Conservation (phyloP, 768 basidiomycete genomes). For the Leucocoprinus sp. region DNA sequence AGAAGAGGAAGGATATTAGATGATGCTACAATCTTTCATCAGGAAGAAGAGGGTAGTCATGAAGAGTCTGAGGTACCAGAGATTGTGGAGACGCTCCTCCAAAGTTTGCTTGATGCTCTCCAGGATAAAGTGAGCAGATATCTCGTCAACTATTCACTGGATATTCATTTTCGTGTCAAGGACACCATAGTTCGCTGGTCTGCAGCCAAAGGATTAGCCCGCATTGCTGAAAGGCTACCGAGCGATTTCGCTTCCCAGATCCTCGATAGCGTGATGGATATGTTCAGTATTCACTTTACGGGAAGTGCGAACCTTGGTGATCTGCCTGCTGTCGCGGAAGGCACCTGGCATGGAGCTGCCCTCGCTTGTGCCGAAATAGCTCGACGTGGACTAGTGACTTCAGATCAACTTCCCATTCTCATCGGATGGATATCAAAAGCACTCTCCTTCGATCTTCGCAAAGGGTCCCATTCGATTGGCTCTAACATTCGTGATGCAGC, state of each 20-base stretch:
- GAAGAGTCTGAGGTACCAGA: constrained; percentile 64
- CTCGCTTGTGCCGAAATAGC: constrained; percentile 91
- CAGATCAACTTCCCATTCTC: constrained; percentile 49
- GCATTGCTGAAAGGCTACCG: constrained; percentile 77
- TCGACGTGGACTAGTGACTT: constrained; percentile 63
- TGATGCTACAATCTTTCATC: constrained; percentile 13
- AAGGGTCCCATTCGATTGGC: constrained; percentile 89
- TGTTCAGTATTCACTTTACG: constrained; percentile 73
- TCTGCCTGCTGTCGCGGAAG: constrained; percentile 70
- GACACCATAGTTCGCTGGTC: constrained; percentile 95
- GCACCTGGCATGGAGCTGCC: constrained; percentile 92
- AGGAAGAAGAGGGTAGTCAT: constrained; percentile 11
- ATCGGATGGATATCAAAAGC: constrained; percentile 83
- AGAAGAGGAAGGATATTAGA: constrained; percentile 22
- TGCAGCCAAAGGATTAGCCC: constrained; percentile 84
- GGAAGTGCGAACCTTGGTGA: constrained; percentile 59
- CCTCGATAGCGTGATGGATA: constrained; percentile 63
- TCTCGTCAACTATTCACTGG: neutral
- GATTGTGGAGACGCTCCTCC: constrained; percentile 66
- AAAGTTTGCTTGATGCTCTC: constrained; percentile 61
- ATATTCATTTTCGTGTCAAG: constrained; percentile 31
- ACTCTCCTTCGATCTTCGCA: constrained; percentile 84
- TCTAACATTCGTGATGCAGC: constrained; percentile 93
- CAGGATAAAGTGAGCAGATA: constrained; percentile 63
- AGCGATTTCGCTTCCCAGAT: constrained; percentile 69